Evolutionary conservation across 2,329 filamentous ascomycete genomes (phyloP).

Genomic region (Diaporthe ilicicola): DNA sequence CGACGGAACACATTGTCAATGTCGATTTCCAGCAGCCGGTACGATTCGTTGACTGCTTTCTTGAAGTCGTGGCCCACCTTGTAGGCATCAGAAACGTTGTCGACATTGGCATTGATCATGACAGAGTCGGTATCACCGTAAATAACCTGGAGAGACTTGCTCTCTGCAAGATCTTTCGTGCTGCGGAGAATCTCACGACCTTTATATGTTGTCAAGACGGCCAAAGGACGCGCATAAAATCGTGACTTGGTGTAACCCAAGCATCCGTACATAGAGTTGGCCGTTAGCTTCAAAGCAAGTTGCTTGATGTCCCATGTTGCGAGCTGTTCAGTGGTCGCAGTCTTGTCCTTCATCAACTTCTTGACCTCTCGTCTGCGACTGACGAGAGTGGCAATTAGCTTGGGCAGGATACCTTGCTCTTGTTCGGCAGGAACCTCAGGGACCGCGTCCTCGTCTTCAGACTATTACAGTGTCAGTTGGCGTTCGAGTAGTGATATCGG

Average conservation of each 20-base stretch:
- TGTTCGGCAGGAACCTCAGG: slow-evolving; percentile 85
- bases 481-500: background rate
- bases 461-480: slow-evolving; percentile 52
- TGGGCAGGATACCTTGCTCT: slow-evolving; percentile 85
- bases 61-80: slow-evolving; percentile 96
- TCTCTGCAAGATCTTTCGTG: slow-evolving; percentile 95
- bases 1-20: slow-evolving; percentile 97
- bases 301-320: slow-evolving; percentile 99
- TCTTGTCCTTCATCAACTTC: slow-evolving; percentile 94
- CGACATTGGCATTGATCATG: slow-evolving; percentile 99
- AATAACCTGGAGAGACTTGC: slow-evolving; percentile 90
- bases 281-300: slow-evolving; percentile 93
- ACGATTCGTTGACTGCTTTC: slow-evolving; percentile 90
- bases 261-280: slow-evolving; percentile 99
- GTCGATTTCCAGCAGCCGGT: slow-evolving; percentile 93
- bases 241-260: slow-evolving; percentile 95
- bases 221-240: slow-evolving; percentile 94
- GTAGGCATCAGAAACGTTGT: slow-evolving; percentile 89
- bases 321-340: slow-evolving; percentile 83
- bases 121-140: slow-evolving; percentile 99
- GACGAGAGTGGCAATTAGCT: slow-evolving; percentile 91
- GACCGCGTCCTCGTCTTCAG: slow-evolving; percentile 85
- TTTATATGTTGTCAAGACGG: slow-evolving; percentile 96
- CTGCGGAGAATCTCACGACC: slow-evolving; percentile 96
- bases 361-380: slow-evolving; percentile 91